Evolutionary conservation across 371 early-diverging fungal genomes (phyloP).

Genomic region (Dinochytrium kinnereticum): DNA sequence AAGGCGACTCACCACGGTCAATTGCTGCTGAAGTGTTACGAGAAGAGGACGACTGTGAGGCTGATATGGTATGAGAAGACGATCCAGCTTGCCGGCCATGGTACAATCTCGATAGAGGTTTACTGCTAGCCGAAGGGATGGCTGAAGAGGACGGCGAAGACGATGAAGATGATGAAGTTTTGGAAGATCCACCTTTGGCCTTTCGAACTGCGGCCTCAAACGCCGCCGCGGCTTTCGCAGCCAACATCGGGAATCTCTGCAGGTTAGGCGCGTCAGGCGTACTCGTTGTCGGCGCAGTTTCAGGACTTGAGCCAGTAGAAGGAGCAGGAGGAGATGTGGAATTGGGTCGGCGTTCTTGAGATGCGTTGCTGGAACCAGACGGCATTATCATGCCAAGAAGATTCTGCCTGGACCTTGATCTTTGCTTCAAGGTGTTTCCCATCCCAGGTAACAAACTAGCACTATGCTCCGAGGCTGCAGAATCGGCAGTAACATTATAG

Average conservation of each 20-base stretch:
- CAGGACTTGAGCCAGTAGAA: neutral
- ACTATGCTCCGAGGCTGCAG: neutral
- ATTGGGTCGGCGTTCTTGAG: neutral
- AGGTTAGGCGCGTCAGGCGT: neutral
- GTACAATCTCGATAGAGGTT: neutral
- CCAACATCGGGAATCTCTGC: constrained; percentile 1
- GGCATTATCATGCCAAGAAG: neutral
- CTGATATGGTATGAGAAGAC: neutral
- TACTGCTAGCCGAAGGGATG: neutral
- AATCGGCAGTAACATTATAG: neutral
- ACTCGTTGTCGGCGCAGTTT: neutral
- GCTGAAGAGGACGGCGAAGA: neutral
- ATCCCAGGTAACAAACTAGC: too few species aligned
- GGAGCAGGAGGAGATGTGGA: neutral
- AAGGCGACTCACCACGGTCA: neutral
- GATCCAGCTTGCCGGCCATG: neutral
- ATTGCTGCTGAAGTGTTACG: neutral
- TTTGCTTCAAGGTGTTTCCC: too few species aligned
- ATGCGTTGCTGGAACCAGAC: neutral
- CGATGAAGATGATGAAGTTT: neutral
- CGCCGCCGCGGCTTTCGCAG: constrained; percentile 11
- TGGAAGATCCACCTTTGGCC: neutral
- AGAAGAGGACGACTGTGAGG: neutral
- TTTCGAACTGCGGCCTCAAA: constrained; percentile 13
- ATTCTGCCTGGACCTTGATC: neutral